Conservation (phyloP, 2,329 filamentous ascomycete species). For the Rutstroemia sp. region DNA sequence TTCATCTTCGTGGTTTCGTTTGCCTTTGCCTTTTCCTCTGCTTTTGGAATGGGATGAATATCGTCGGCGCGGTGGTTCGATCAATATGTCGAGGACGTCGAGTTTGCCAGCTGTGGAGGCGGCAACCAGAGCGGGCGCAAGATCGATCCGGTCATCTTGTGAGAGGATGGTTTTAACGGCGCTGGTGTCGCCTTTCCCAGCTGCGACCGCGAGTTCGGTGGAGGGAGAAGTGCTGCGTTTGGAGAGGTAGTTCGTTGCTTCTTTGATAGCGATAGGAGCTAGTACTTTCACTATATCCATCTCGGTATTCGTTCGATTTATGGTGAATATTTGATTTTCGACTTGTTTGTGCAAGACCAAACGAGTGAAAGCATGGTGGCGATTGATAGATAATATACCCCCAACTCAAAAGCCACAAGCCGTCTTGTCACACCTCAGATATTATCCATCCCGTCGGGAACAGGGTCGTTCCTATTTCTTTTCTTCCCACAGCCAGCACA, state of each 20-base stretch:
- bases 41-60: background rate
- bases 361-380: too few species aligned
- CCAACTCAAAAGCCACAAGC: too few species aligned
- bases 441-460: too few species aligned
- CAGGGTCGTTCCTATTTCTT: too few species aligned
- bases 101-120: slow-evolving; percentile 13
- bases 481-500: too few species aligned
- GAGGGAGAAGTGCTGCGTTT: slow-evolving; percentile 5
- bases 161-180: slow-evolving; percentile 7
- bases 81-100: slow-evolving; percentile 13
- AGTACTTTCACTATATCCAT: slow-evolving; percentile 9
- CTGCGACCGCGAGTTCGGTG: slow-evolving; percentile 9
- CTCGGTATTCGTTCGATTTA: background rate
- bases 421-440: too few species aligned
- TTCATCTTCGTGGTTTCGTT: too few species aligned
- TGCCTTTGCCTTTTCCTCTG: background rate
- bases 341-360: too few species aligned
- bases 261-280: slow-evolving; percentile 8
- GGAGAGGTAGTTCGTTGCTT: slow-evolving; percentile 11
- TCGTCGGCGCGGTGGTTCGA: slow-evolving; percentile 8
- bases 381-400: too few species aligned
- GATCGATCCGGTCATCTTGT: slow-evolving; percentile 10
- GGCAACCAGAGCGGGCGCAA: slow-evolving; percentile 14
- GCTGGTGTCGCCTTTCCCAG: slow-evolving; percentile 6
- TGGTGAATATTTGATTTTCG: too few species aligned